phyloP scores from a whole-genome alignment of 371 early-diverging fungal genomes.

The Rozella allomycis region DNA sequence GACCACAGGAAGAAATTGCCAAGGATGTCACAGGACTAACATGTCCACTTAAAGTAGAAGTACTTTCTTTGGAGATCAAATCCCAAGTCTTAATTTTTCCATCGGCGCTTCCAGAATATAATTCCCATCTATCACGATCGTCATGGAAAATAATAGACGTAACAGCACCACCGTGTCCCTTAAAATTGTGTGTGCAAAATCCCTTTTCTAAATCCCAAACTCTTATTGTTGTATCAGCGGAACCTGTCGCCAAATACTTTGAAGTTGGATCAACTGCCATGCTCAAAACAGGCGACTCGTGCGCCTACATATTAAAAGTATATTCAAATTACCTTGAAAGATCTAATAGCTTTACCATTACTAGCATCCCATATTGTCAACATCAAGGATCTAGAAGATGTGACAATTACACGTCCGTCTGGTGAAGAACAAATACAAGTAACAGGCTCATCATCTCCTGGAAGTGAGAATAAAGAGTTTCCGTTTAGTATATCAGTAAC shows the following conservation, averaged over 20 bases:
- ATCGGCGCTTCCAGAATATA: slow-evolving; percentile 71
- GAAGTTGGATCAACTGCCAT: slow-evolving; percentile 74
- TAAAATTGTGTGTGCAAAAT: slow-evolving; percentile 84
- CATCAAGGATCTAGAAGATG: slow-evolving; percentile 55
- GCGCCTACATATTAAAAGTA: too few relatives aligned
- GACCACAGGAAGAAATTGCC: slow-evolving; percentile 47
- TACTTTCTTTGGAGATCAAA: slow-evolving; percentile 42
- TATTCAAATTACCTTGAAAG: slow-evolving; percentile 49
- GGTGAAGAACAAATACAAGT: slow-evolving; percentile 68
- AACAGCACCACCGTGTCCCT: slow-evolving; percentile 74
- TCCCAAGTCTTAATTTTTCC: slow-evolving; percentile 77
- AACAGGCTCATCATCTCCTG: slow-evolving; percentile 61
- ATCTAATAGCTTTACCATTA: slow-evolving; percentile 36
- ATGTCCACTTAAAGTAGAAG: slow-evolving; percentile 54
- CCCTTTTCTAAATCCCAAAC: slow-evolving; percentile 86
- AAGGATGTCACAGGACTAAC: slow-evolving; percentile 77
- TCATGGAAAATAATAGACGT: slow-evolving; percentile 56
- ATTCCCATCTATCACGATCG: slow-evolving; percentile 26
- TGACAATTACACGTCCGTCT: slow-evolving; percentile 47
- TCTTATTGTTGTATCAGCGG: slow-evolving; percentile 80
- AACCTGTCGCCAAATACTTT: slow-evolving; percentile 80
- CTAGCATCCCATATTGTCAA: slow-evolving; percentile 53
- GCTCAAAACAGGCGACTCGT: slow-evolving; percentile 73
- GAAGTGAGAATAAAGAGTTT: too few relatives aligned
- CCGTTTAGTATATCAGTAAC: too few relatives aligned